Base-by-base conservation (phyloP, 164 flowering plant species). In the Vitis labrusca region DNA sequence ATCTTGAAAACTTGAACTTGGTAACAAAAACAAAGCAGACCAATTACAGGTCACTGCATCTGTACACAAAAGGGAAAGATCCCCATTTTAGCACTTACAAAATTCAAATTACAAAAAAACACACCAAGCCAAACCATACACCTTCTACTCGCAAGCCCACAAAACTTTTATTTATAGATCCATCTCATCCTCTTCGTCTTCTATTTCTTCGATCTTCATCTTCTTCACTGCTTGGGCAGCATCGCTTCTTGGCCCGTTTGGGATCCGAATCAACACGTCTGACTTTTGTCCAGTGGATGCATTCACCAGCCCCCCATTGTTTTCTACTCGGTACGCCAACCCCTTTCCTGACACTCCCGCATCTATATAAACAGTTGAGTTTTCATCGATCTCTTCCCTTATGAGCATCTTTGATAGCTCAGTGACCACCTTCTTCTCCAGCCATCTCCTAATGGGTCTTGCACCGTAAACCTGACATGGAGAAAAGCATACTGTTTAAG, bases 361-460 rank as follows among this genome's bases (percentile, higher is more conserved):
- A 59, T 92, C 97, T 3, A 92, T 88, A 59, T 82, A 92, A 0
- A 94, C 97, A 0, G 97, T 94, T 0, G 97, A 88, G 85, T 89
- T 91, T 82, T 92, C 98, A 66, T 92, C 98, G 0, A 94, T 92
- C 58, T 90, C 97, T 62, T 80, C 94, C 69, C 76, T 73, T 0
- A 94, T 51, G 1, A 92, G 89, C 98, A 92, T 94, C 60, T 66
- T 90, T 0, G 97, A 91, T 8, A 94, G 71, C 78, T 92, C 85
- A 0, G 97, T 94, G 64, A 94, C 98, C 57, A 92, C 98, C 74
- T 71, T 85, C 82, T 75, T 94, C 87, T 94, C 97, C 19, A 92
- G 72, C 97, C 97, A 94, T 59, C 98, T 88, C 76, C 97, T 85
- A 5, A 94, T 94, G 0, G 98, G 97, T 50, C 98, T 84, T 1